Base-by-base conservation (phyloP, 2,329 filamentous ascomycete species). In the Epichloe scottii region DNA sequence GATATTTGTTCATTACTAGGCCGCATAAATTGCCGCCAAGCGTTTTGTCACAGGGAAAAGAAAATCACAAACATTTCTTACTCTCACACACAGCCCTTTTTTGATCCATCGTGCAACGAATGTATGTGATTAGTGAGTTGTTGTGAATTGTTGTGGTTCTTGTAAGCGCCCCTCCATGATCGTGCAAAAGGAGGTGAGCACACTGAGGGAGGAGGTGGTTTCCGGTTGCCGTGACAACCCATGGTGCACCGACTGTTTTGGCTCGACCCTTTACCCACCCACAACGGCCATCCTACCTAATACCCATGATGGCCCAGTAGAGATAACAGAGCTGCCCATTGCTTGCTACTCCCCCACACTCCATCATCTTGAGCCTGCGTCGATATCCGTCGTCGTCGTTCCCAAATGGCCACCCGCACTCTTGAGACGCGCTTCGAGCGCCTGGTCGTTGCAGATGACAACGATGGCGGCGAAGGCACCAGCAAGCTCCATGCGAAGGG, bases 341-440 rank as follows among this genome's bases (percentile, higher is more conserved):
- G 40, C 49, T 17, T 40, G 8, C 23, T 15, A 17, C 19, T 12
- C 43, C 14, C 42, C 12, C 19, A 14, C 49, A 40, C 38, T 34
- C 3, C 23, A 40, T 46, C 49, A 26, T 41, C 43, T 38, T 21
- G n/a, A 34, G 17, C 26, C 10, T 14, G 11, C 7, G 17, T 51
- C 23, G 5, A 15, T 21, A 39, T 23, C 35, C n/a, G 30, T 21
- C 19, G 23, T 34, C 7, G 19, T 19, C 19, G 23, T 37, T 4
- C 17, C n/a, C 19, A 34, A 54, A 82, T 91, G 86, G 81, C 90
- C 57, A 79, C 86, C 53, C 81, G 87, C 59, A 82, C 81, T 48
- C 76, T 97, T 45, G 91, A 96, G 71, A 76, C 86, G 69, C 87
- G 87, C 61, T 88, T 97, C 63, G 89, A 95, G 81, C 84, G 84